These are phyloP conservation scores for Asparagopsis taxiformis DNA, from an alignment of 31 red algal species.

Conservation along the genomic window DNA sequence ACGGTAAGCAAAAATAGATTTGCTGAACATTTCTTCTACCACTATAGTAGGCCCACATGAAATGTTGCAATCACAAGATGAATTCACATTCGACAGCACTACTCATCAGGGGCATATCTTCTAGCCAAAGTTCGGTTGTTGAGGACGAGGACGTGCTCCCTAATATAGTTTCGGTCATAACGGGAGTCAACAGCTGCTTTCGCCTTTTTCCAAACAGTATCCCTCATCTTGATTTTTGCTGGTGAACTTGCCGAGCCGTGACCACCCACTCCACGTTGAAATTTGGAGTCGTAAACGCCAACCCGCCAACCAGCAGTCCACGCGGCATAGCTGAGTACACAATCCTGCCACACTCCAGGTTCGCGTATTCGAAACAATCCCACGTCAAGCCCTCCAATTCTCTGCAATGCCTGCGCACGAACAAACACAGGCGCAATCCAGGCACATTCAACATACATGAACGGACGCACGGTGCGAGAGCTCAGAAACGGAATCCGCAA, in stretches of 20 bases:
- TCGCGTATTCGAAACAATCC: slow-evolving; percentile 52
- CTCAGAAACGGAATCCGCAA: slow-evolving; percentile 59
- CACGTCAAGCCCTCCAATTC: slow-evolving; percentile 67
- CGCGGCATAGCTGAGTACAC: slow-evolving; percentile 72
- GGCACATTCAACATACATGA: slow-evolving; percentile 89
- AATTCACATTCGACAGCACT: too few relatives aligned
- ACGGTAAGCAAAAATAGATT: too few relatives aligned
- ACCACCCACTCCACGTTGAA: slow-evolving; percentile 76
- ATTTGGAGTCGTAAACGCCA: slow-evolving; percentile 65
- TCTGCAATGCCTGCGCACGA: slow-evolving; percentile 55
- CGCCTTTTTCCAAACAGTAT: slow-evolving; percentile 58
- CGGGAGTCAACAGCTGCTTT: slow-evolving; percentile 52
- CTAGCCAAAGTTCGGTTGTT: slow-evolving; percentile 43
- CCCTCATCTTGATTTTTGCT: slow-evolving; percentile 46
- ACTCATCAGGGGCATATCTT: slow-evolving; percentile 21
- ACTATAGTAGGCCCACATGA: too few relatives aligned
- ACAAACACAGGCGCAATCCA: slow-evolving; percentile 86
- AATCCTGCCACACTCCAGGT: slow-evolving; percentile 91
- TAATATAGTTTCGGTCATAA: slow-evolving; percentile 50
- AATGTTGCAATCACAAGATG: too few relatives aligned
- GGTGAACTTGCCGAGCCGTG: slow-evolving; percentile 70
- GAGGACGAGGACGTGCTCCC: slow-evolving; percentile 55
- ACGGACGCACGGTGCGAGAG: slow-evolving; percentile 59
- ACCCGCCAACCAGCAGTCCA: slow-evolving; percentile 79
- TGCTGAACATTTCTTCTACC: too few relatives aligned